phyloP scores from a whole-genome alignment of 805 yeast species.

The Phaffomyces opuntiae region DNA sequence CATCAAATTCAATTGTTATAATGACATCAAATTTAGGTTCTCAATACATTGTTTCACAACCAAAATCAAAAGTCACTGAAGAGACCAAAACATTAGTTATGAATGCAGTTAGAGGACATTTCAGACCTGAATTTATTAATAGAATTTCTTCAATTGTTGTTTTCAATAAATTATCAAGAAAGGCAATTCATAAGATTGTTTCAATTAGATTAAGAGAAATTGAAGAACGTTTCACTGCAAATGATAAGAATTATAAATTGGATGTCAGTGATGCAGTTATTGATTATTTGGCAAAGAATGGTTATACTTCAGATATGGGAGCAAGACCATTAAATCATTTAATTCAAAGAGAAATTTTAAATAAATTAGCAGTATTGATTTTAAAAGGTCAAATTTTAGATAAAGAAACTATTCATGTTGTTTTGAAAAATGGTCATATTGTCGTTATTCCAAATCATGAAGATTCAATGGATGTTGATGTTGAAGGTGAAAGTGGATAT shows the following conservation, averaged over 20 bases:
- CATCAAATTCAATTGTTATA: constrained; percentile 85
- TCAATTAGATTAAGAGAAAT: constrained; percentile 78
- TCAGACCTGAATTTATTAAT: constrained; percentile 96
- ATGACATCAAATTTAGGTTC: constrained; percentile 99
- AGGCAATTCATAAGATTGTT: constrained; percentile 89
- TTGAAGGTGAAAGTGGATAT: constrained; percentile 53
- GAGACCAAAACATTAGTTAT: constrained; percentile 73
- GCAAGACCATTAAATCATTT: constrained; percentile 94
- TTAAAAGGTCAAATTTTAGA: constrained; percentile 82
- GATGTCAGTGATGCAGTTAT: constrained; percentile 70
- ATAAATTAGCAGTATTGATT: constrained; percentile 81
- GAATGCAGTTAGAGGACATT: constrained; percentile 78
- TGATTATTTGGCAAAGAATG: constrained; percentile 75
- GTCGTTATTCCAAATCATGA: constrained; percentile 86
- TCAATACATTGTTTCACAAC: constrained; percentile 68
- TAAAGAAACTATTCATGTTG: constrained; percentile 76
- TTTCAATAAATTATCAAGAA: constrained; percentile 86
- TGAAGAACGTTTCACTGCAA: constrained; percentile 75
- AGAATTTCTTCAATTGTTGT: constrained; percentile 91
- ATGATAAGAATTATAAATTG: constrained; percentile 71
- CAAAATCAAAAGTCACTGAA: constrained; percentile 55
- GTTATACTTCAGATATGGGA: constrained; percentile 91
- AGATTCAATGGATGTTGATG: constrained; percentile 35
- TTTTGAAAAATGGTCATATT: constrained; percentile 49
- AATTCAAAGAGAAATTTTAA: constrained; percentile 82